Base-by-base conservation (phyloP, 1,139 yeast species). In the Kodamaea sp. region DNA sequence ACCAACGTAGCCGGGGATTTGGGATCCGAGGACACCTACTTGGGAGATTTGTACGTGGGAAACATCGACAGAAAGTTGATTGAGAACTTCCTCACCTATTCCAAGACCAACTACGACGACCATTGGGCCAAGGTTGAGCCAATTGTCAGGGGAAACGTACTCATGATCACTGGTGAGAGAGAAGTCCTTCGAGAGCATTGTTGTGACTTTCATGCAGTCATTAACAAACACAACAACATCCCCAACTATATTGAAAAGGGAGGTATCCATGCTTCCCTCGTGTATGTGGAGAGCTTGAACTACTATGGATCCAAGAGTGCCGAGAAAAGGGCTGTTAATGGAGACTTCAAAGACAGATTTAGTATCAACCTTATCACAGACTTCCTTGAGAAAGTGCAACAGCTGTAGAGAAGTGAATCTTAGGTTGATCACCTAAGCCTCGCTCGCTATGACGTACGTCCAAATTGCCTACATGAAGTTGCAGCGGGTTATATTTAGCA, bases 131-230 rank as follows among this genome's bases (percentile, higher is more conserved):
- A 53, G 7, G 62, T 67, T 13, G 53, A 54, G 2, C 48, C 59
- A 5, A 46, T 70, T 22, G 53, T 54, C 18, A 46, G 55, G 15
- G 59, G 59, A 2, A 51, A 54, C 12, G 47, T 62, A 9, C 34
- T 64, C n/a, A 43, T 56, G 22, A 53, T 66, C 16, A 58, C 57
- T 42, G 77, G 77, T 14, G 72, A 59, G 35, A 44, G 64, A 22
- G 55, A 52, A 25, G 65, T 59, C 39, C 53, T 68, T 28, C 53
- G 63, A 19, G 58, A 57, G 10, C 47, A 59, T 12, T 49, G 56
- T 23, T 68, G 63, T 27, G 59, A 58, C 32, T 48, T 69, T 26
- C 29, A 26, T 15, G 37, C 46, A 3, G 44, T 46, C 5, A 42
- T 55, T 16, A 45, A 54, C 32, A 43, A 44, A 15, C 38, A 48